Percentiles rank a stretch among this genome's conserved stretches.
phyloP scores from a whole-genome alignment of 1,284 basidiomycete genomes.

The Puccinia coronata region DNA sequence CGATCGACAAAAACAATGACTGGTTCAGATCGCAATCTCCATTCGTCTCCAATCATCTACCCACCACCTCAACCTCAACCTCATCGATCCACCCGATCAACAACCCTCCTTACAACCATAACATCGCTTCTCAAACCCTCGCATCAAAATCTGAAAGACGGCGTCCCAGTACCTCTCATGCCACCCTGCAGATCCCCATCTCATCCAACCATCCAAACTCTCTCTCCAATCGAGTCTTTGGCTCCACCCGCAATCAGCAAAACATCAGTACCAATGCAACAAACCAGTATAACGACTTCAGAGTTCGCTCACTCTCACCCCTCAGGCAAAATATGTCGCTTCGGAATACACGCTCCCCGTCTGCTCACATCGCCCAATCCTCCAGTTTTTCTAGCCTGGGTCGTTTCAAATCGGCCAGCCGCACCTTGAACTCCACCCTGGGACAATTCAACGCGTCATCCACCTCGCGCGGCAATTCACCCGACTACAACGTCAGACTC shows the following conservation, averaged over 20 bases:
- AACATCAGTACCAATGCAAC: neutral
- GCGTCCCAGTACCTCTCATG: conserved; percentile 16
- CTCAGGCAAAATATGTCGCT: neutral
- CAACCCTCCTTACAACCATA: neutral
- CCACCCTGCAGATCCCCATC: conserved; percentile 33
- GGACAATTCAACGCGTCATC: neutral
- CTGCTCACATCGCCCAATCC: neutral
- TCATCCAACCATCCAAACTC: conserved; percentile 29
- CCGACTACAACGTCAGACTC: neutral
- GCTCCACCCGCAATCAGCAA: neutral
- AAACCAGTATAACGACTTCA: neutral
- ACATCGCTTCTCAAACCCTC: neutral
- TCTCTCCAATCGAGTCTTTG: conserved; percentile 20
- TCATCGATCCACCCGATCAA: conserved; percentile 15
- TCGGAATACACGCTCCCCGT: neutral
- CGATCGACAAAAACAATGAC: neutral
- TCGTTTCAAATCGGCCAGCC: neutral
- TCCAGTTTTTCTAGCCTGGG: neutral
- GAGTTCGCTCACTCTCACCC: conserved; percentile 29
- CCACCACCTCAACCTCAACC: neutral
- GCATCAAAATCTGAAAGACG: conserved; percentile 6
- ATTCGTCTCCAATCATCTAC: conserved; percentile 21
- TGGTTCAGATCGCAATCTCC: conserved; percentile 39
- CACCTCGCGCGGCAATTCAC: neutral
- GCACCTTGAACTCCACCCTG: neutral